Base-by-base conservation (phyloP, 306 rosid genomes). In the Quercus dentata region DNA sequence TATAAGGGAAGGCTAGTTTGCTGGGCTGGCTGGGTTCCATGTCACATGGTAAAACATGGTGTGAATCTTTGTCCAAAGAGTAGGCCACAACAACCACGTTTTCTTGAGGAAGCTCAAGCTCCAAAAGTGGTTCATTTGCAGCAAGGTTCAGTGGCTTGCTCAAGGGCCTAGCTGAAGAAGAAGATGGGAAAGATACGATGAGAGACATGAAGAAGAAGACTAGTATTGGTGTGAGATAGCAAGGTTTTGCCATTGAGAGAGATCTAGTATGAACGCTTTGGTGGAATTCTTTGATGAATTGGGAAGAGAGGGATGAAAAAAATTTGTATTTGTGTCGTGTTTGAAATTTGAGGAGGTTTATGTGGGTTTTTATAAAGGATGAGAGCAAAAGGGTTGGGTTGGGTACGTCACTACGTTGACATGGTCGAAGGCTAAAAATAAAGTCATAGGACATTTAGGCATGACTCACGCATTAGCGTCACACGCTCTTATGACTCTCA, bases 91-190 rank as follows among this genome's bases (percentile, higher is more conserved):
- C 68, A 64, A 3, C 65, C 56, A 19, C 20, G 23, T 20, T 28
- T 28, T 17, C 74, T 23, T 54, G 61, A 8, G 81, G 86, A 75
- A 88, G 90, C 14, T n/a, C 87, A 5, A 49, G 54, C 15, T 49
- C 54, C 54, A 49, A 12, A 49, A 49, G 54, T 12, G 54, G 54
- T 12, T 49, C 15, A 11, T 49, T 9, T 1, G 54, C 15, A 2
- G 54, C 17, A 49, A 69, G 30, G 69, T n/a, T 75, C 75, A 28
- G 20, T 15, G 56, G 23, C 4, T 56, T 52, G 75, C 30, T 74
- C 41, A 85, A 75, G 20, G 72, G 84, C 81, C 93, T 85, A 18
- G 88, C 86, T 30, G 59, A 64, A 0, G 80, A 79, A 15, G 81
- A 55, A 52, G 78, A 71, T 3, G 79, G 44, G 13, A 51, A 7